Conservation (phyloP, 106 monocot genomes). For the Narthecium ossifragum region DNA sequence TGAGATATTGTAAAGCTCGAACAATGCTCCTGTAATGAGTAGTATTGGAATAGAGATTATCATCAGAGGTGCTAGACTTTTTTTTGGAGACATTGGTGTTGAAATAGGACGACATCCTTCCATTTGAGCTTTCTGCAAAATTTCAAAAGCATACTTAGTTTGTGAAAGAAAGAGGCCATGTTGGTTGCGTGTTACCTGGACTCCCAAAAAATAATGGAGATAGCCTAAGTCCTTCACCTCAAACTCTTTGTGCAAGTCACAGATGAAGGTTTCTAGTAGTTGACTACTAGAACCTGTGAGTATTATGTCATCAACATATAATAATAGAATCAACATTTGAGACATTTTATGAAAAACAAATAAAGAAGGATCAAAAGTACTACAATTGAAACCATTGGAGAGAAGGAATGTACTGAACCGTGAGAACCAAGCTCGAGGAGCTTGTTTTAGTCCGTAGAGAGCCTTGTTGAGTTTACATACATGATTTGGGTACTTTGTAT, state of each 20-base stretch:
- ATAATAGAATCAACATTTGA: not conserved
- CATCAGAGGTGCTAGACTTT: not conserved
- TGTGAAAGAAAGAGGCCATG: not conserved
- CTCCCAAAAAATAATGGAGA: not conserved
- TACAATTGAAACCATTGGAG: not conserved
- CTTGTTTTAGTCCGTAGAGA: not conserved
- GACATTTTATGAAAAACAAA: not conserved
- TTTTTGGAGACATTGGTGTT: not conserved
- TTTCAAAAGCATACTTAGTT: not conserved
- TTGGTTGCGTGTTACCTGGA: not conserved
- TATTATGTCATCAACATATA: not conserved
- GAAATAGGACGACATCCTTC: not conserved
- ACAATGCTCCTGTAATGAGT: not conserved
- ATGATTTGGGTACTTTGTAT: not conserved
- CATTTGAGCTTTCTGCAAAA: not conserved
- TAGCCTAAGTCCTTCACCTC: not conserved
- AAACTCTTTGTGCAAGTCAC: not conserved
- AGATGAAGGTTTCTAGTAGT: not conserved
- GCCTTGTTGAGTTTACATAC: not conserved
- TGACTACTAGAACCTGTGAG: not conserved
- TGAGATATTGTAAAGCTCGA: not conserved
- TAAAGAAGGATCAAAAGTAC: not conserved
- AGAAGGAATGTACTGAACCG: no score
- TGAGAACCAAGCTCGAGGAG: no score
- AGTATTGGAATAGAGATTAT: not conserved